A percentile compares a stretch with the other conserved stretches of the same genome.
Conservation (phyloP, 495 filamentous ascomycete genomes). For the Aspergillus taichungensis region DNA sequence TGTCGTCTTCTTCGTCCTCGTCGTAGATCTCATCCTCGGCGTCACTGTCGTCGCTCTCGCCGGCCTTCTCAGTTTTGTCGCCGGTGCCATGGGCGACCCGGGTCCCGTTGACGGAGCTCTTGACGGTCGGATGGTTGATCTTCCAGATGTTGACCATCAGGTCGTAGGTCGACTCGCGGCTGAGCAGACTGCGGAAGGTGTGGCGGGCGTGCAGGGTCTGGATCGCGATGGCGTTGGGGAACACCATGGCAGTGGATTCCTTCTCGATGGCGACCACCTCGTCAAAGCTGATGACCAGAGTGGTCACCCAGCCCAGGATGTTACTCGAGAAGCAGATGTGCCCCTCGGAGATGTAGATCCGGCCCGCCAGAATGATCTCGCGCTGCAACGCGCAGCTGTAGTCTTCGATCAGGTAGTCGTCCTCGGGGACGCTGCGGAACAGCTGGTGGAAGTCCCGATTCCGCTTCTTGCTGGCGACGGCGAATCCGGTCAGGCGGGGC, state of each 20-base stretch:
- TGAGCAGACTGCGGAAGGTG: slow-evolving; percentile 89
- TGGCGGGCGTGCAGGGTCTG: slow-evolving; percentile 92
- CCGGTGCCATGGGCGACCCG: slow-evolving; percentile 68
- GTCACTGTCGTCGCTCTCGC: slow-evolving; percentile 48
- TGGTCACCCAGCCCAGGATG: slow-evolving; percentile 96
- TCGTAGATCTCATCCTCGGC: slow-evolving; percentile 44
- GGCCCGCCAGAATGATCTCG: slow-evolving; percentile 89
- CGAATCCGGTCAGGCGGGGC: slow-evolving; percentile 84
- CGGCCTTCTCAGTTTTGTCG: slow-evolving; percentile 84
- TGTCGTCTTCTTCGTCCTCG: slow-evolving; percentile 50
- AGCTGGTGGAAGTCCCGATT: slow-evolving; percentile 91
- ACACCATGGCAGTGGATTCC: slow-evolving; percentile 88
- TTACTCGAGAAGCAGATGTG: slow-evolving; percentile 99
- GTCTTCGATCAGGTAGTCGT: slow-evolving; percentile 97
- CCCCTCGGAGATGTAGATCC: slow-evolving; percentile 92
- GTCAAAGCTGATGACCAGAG: slow-evolving; percentile 94
- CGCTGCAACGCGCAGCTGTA: slow-evolving; percentile 94
- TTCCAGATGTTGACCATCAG: slow-evolving; percentile 98
- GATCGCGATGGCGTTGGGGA: slow-evolving; percentile 96
- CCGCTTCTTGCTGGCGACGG: slow-evolving; percentile 89
- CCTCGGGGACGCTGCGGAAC: slow-evolving; percentile 94
- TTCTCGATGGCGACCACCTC: slow-evolving; percentile 96
- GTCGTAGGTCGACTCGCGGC: slow-evolving; percentile 92
- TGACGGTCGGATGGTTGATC: slow-evolving; percentile 81
- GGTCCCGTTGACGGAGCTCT: slow-evolving; percentile 82